Conservation (phyloP, 495 filamentous ascomycete genomes). For the Aspergillus funiculosus region DNA sequence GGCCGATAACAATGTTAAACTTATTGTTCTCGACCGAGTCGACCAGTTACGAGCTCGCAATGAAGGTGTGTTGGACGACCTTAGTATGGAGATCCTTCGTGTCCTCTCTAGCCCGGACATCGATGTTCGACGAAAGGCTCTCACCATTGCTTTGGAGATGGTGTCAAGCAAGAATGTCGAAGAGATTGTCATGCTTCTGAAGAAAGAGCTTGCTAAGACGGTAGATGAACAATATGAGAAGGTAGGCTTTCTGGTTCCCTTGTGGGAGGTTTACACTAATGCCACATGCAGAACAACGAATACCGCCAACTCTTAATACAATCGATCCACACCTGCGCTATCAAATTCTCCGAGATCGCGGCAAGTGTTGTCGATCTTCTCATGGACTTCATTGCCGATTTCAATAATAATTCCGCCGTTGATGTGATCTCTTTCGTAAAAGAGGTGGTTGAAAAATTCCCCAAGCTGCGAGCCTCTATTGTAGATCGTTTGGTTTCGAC, state of each 20-base stretch:
- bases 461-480: conserved; percentile 77
- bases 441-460: conserved; percentile 98
- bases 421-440: conserved; percentile 99
- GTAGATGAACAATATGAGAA: conserved; percentile 99
- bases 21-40: conserved; percentile 93
- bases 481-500: conserved; percentile 85
- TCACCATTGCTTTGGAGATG: conserved; percentile 92
- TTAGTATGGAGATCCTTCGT: conserved; percentile 96
- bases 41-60: conserved; percentile 88
- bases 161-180: conserved; percentile 98
- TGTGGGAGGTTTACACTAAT: conserved; percentile 18
- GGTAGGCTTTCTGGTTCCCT: conserved; percentile 29
- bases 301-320: conserved; percentile 95
- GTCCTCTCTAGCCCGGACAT: conserved; percentile 96
- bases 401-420: conserved; percentile 92
- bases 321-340: conserved; percentile 95
- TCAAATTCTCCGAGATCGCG: conserved; percentile 97
- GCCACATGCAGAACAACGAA: conserved; percentile 65
- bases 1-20: conserved; percentile 97
- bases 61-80: conserved; percentile 86
- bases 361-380: conserved; percentile 92
- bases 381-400: conserved; percentile 99
- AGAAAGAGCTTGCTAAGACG: conserved; percentile 96
- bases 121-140: conserved; percentile 89
- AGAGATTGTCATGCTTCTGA: conserved; percentile 90